A percentile compares a stretch with the other conserved stretches of the same genome.
These are phyloP conservation scores for Tripterygium wilfordii DNA, from an alignment of 177 flowering plant species.

Conservation along the genomic window DNA sequence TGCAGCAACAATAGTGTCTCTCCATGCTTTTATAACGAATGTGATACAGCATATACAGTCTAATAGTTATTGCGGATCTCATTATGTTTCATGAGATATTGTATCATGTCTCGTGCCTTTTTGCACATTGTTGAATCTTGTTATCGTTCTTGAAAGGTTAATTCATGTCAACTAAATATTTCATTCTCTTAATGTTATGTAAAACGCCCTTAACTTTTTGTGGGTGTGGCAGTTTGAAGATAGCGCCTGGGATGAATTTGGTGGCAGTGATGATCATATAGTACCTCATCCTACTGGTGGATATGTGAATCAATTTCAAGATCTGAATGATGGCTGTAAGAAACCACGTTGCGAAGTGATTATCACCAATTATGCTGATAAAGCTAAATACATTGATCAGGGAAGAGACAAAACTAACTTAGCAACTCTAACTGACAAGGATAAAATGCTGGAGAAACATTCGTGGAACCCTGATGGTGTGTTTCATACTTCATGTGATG, in stretches of 20 bases:
- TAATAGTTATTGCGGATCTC: too few relatives aligned
- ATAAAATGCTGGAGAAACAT: conserved; percentile 43
- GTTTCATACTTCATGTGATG: conserved; percentile 37
- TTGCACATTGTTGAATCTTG: too few relatives aligned
- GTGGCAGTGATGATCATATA: conserved; percentile 61
- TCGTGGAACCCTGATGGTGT: conserved; percentile 37
- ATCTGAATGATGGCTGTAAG: conserved; percentile 27
- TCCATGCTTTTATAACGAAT: too few relatives aligned
- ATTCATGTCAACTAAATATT: conserved; percentile 7
- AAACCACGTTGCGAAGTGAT: conserved; percentile 36
- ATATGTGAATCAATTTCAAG: conserved; percentile 8
- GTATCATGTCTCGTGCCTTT: too few relatives aligned
- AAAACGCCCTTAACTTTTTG: too few relatives aligned
- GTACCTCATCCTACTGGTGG: conserved; percentile 49
- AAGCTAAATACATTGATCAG: conserved; percentile 13
- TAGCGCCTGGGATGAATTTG: conserved; percentile 61
- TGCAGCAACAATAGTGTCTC: too few relatives aligned
- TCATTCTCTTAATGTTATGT: conserved; percentile 19
- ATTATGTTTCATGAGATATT: too few relatives aligned
- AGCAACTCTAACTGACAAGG: conserved; percentile 16
- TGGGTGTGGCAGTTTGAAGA: conserved; percentile 87
- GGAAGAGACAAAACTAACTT: conserved; percentile 20
- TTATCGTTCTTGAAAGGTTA: too few relatives aligned
- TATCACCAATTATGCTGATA: conserved; percentile 21
- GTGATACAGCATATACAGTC: too few relatives aligned